Base-by-base conservation (phyloP, 352 stramenopile genomes). In the Pythium coloratum region DNA sequence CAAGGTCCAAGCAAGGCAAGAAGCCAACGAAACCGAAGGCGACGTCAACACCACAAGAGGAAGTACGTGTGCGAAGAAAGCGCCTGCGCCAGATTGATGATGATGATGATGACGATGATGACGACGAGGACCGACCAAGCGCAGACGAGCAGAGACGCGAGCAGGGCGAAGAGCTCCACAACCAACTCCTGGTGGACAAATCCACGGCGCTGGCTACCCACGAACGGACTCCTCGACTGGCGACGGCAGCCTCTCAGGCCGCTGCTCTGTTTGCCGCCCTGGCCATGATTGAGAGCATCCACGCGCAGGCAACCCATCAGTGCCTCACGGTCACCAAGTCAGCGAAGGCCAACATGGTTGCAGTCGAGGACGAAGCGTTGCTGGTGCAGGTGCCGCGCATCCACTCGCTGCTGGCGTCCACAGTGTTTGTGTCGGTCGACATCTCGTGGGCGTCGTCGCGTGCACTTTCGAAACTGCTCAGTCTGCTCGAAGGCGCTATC, bases 71-170 rank as follows among this genome's bases (percentile, higher is more conserved):
- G 6, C 65, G 63, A 46, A 59, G 76, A 24, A 79, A 77, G 53
- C 72, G 76, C 14, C 40, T 84, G 24, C 72, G 70, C 28, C 71
- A 84, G 69, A 67, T 47, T 2, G 57, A 62, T n/a, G 67, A 80
- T 61, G 63, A 66, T 1, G 49, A 69, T 0, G 55, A 69, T 0
- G 47, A 64, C 3, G 38, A 54, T 24, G 38, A 18, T 26, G 13
- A 38, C 1, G 47, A 38, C 24, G 26, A 12, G 4, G 47, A 1
- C n/a, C 47, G 47, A 20, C 34, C 34, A 9, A 40, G 34, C 34
- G 34, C 6, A 51, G 6, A 13, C 42, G 42, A 51, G 3, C 44
- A 30, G 44, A n/a, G 13, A 10, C 12, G 6, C 18, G 59, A 33
- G 13, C 33, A 42, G 20, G 3, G 4, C 10, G 12, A 4, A 16